Evolutionary conservation across 1,139 yeast genomes (phyloP).

Genomic region (Pneumocystis oryctolagi): DNA sequence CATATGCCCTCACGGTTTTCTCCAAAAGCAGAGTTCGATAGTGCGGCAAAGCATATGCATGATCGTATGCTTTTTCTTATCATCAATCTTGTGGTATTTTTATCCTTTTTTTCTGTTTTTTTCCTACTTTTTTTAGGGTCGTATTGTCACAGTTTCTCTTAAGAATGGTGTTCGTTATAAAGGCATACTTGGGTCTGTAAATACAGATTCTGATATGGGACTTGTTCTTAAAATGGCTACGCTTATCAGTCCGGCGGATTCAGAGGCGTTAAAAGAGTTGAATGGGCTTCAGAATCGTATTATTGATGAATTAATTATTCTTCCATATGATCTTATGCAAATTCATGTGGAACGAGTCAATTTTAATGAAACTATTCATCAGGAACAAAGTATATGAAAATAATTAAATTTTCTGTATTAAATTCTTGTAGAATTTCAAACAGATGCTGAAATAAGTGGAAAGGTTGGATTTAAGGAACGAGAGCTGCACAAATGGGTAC

Average conservation of each 20-base stretch:
- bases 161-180: neutral
- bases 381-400: neutral
- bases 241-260: neutral
- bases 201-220: neutral
- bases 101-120: neutral
- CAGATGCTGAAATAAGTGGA: constrained; percentile 66
- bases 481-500: constrained; percentile 75
- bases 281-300: neutral
- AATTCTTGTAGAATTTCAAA: constrained; percentile 36
- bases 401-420: neutral
- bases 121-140: neutral
- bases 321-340: neutral
- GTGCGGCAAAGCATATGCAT: constrained; percentile 24
- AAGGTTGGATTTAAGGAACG: constrained; percentile 37
- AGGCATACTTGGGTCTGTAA: neutral
- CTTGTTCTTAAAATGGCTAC: constrained; percentile 2
- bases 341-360: constrained; percentile 18
- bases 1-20: constrained; percentile 4
- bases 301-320: neutral
- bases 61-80: constrained; percentile 38
- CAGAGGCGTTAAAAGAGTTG: neutral
- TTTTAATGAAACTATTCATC: neutral
- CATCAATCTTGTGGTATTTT: constrained; percentile 35
- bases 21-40: constrained; percentile 11
- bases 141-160: neutral